Percentiles rank a stretch among this genome's conserved stretches.
Conservation (phyloP, 2,329 filamentous ascomycete species). For the Amesomyces nigricolor region DNA sequence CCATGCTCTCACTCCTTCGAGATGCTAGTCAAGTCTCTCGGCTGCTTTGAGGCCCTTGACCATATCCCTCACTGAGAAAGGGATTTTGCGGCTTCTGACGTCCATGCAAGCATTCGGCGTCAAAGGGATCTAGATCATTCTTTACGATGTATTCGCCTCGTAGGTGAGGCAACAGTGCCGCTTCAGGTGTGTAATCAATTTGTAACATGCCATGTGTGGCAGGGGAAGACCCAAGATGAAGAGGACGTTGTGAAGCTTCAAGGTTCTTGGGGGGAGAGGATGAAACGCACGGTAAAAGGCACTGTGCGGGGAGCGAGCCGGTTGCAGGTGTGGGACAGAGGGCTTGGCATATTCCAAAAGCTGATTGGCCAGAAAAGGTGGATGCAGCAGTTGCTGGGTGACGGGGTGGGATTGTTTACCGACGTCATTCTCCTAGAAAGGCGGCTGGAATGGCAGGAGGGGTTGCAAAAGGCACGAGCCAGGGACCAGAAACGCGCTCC, state of each 20-base stretch:
- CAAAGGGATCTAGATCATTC: too few species aligned
- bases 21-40: too few species aligned
- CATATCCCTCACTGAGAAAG: too few species aligned
- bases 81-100: too few species aligned
- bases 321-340: not conserved
- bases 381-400: conserved; percentile 23
- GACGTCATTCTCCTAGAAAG: conserved; percentile 17
- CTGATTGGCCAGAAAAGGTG: too few species aligned
- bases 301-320: not conserved
- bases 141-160: not conserved
- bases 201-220: conserved; percentile 12
- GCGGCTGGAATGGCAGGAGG: not conserved
- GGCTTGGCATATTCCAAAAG: not conserved
- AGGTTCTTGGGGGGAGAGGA: not conserved
- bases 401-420: conserved; percentile 19
- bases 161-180: not conserved
- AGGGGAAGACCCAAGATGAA: not conserved
- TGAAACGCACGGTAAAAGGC: not conserved
- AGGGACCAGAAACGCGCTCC: not conserved
- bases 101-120: too few species aligned
- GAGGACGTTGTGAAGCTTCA: not conserved
- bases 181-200: conserved; percentile 21
- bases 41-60: too few species aligned
- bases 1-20: too few species aligned
- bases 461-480: not conserved